Conservation (phyloP, 805 yeast genomes). For the Ogataea ramenticola region DNA sequence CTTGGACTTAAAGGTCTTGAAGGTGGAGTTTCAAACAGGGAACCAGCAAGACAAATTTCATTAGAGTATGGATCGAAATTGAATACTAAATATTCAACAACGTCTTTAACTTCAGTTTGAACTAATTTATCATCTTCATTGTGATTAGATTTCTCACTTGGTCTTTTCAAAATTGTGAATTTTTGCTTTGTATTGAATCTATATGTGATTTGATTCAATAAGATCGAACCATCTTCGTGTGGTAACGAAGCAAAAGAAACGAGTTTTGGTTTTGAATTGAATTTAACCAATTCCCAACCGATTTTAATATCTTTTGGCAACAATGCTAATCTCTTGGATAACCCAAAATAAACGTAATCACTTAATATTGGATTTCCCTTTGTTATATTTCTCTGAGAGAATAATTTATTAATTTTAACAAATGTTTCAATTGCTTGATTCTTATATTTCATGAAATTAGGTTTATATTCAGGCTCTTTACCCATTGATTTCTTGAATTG, state of each 20-base stretch:
- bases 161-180: conserved; percentile 36
- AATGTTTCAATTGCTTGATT: conserved; percentile 74
- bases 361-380: conserved; percentile 39
- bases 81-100: conserved; percentile 55
- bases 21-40: conserved; percentile 54
- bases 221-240: conserved; percentile 29
- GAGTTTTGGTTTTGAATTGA: conserved; percentile 66
- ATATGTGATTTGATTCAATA: conserved; percentile 46
- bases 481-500: conserved; percentile 31
- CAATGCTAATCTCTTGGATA: conserved; percentile 41
- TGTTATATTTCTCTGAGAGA: conserved; percentile 53
- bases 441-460: conserved; percentile 72
- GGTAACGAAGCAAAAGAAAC: conserved; percentile 56
- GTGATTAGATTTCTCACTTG: conserved; percentile 35
- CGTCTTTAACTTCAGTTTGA: conserved; percentile 36
- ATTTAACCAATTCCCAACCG: conserved; percentile 72
- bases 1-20: conserved; percentile 26
- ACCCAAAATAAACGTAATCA: conserved; percentile 57
- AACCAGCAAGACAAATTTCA: conserved; percentile 53
- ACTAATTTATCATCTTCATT: conserved; percentile 7
- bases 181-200: conserved; percentile 57
- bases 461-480: conserved; percentile 32
- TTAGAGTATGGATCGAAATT: conserved; percentile 55
- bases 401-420: conserved; percentile 73
- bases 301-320: conserved; percentile 54